These are phyloP conservation scores for Panicum virgatum DNA, from an alignment of 202 grass and related monocot species.

Conservation along the genomic window DNA sequence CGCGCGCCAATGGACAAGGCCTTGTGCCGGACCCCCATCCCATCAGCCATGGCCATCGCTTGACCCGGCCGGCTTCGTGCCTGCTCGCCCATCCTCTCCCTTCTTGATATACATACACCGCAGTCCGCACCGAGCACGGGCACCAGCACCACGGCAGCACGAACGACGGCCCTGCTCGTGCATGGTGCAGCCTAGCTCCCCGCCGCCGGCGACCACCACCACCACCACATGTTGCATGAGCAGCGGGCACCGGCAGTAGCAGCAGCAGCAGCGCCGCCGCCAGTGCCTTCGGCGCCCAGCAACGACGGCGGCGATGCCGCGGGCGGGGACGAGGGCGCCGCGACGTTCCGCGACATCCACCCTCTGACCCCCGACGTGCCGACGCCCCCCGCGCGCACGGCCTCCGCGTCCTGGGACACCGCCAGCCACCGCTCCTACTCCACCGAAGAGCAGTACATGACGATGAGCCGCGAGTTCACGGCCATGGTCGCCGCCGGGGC, in stretches of 20 bases:
- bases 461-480: constrained; percentile 92
- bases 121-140: no score
- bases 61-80: neutral
- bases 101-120: constrained; percentile 37
- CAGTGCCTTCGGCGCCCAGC: neutral
- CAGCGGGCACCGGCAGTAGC: constrained; percentile 23
- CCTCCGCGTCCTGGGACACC: constrained; percentile 63
- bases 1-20: constrained; percentile 30
- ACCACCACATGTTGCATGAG: constrained; percentile 72
- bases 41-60: constrained; percentile 5
- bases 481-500: constrained; percentile 81
- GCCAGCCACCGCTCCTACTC: constrained; percentile 59
- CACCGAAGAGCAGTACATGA: constrained; percentile 74
- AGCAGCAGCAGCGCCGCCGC: neutral
- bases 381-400: constrained; percentile 29
- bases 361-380: constrained; percentile 55
- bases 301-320: constrained; percentile 5
- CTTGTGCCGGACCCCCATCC: neutral
- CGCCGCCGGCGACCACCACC: constrained; percentile 19
- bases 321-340: constrained; percentile 7
- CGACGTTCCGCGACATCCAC: constrained; percentile 83
- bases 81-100: neutral
- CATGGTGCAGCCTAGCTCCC: constrained; percentile 40
- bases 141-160: neutral
- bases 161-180: neutral